These are phyloP conservation scores for Hirsutella rhossiliensis DNA, from an alignment of 2,329 filamentous ascomycete genomes.

Conservation along the genomic window DNA sequence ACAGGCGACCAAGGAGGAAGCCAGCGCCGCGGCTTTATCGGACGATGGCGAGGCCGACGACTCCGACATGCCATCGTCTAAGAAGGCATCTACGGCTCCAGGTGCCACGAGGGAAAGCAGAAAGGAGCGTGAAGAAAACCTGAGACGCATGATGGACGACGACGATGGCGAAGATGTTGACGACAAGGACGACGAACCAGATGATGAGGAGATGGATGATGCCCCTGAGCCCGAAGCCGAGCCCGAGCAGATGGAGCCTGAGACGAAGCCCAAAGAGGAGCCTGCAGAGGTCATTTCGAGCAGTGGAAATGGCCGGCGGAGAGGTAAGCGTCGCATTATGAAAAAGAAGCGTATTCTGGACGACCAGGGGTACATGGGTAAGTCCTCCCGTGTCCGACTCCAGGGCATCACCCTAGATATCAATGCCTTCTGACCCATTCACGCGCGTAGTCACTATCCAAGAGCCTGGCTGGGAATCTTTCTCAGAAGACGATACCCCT, in stretches of 20 bases:
- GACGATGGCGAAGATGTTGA: conserved; percentile 39
- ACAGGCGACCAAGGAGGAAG: conserved; percentile 15
- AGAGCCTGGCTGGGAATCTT: conserved; percentile 79
- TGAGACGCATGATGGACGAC: conserved; percentile 36
- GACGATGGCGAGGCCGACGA: conserved; percentile 29
- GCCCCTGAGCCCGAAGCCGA: conserved; percentile 23
- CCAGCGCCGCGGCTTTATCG: conserved; percentile 18
- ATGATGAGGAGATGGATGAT: conserved; percentile 28
- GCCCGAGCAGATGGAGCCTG: conserved; percentile 20
- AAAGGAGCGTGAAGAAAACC: conserved; percentile 24
- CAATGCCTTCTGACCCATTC: not conserved
- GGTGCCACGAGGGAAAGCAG: conserved; percentile 16
- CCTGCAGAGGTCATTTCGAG: conserved; percentile 41
- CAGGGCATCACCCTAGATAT: not conserved
- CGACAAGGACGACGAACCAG: conserved; percentile 22
- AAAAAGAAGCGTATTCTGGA: conserved; percentile 82
- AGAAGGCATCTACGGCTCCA: conserved; percentile 10
- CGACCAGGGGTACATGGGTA: conserved; percentile 81
- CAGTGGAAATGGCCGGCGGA: conserved; percentile 47
- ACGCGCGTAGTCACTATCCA: conserved; percentile 61
- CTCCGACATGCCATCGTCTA: conserved; percentile 17
- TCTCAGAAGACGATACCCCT: conserved; percentile 75
- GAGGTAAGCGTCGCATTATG: conserved; percentile 69
- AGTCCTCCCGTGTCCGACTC: conserved; percentile 16
- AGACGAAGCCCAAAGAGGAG: conserved; percentile 19